Evolutionary conservation across 345 rosid genomes (phyloP).

Genomic region (Gossypium sturtianum): DNA sequence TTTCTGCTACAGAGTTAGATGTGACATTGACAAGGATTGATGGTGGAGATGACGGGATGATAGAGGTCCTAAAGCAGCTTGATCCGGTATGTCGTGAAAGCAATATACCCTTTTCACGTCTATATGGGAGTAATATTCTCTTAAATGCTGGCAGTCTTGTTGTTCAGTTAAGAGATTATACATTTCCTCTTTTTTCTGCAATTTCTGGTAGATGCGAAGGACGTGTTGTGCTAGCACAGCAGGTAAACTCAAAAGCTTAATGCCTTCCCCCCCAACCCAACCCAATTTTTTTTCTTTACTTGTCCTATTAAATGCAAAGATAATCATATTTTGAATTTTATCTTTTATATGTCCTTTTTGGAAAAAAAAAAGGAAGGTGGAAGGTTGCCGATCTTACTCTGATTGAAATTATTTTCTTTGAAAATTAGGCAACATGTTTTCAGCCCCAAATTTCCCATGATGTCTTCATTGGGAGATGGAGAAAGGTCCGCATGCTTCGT

Average conservation of each 20-base stretch:
- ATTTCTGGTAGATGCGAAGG: conserved; percentile 87
- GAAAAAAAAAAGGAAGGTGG: background rate
- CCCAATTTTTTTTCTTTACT: background rate
- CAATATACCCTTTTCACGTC: conserved; percentile 83
- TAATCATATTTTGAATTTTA: background rate
- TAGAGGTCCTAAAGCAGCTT: conserved; percentile 68
- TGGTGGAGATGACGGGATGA: conserved; percentile 89
- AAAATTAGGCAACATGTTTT: conserved; percentile 78
- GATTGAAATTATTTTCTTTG: conserved; percentile 25
- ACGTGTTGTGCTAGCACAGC: conserved; percentile 81
- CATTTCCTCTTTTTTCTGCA: conserved; percentile 79
- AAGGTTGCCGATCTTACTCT: background rate
- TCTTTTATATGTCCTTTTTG: background rate
- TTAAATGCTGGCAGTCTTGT: conserved; percentile 55
- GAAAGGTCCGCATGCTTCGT: conserved; percentile 87
- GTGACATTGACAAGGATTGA: conserved; percentile 65
- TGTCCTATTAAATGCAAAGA: background rate
- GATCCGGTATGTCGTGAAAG: conserved; percentile 72
- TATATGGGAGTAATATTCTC: conserved; percentile 72
- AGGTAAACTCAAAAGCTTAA: conserved; percentile 41
- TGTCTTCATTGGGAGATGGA: conserved; percentile 92
- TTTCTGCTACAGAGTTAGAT: conserved; percentile 84
- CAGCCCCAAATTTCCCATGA: conserved; percentile 92
- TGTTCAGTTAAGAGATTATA: conserved; percentile 72
- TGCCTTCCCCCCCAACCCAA: background rate